Percentiles rank a stretch among this genome's conserved stretches.
Evolutionary conservation across 179 eudicot species (phyloP).

Genomic region (Spergularia azorica): DNA sequence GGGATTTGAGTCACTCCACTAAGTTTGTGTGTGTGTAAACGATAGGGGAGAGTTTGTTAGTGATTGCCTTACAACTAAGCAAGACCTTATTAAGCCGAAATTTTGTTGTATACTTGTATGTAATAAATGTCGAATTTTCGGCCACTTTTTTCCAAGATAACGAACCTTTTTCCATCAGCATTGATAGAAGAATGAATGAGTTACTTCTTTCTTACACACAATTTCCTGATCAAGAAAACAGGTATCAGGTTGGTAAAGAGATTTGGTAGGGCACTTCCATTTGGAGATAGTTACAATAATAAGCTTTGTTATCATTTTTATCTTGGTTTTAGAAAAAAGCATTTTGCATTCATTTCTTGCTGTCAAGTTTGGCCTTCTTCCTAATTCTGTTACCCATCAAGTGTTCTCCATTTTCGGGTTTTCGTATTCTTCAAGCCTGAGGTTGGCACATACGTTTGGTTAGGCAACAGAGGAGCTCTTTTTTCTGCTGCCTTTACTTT

Average conservation of each 20-base stretch:
- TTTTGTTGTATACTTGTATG: too few species aligned
- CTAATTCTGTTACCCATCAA: slow-evolving; percentile 15
- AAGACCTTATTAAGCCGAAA: background rate
- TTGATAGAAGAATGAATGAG: background rate
- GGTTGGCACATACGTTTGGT: background rate
- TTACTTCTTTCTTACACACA: background rate
- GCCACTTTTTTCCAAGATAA: background rate
- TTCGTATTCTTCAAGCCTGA: background rate
- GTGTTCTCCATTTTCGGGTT: background rate
- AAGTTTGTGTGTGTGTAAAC: background rate
- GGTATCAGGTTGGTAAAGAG: background rate
- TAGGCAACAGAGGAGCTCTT: background rate
- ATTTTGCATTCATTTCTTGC: background rate
- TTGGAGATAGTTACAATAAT: background rate
- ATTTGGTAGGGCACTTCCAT: slow-evolving; percentile 6
- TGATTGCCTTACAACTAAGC: background rate
- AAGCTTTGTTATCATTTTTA: background rate
- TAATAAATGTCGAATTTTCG: background rate
- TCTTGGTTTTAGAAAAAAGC: background rate
- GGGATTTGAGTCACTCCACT: slow-evolving; percentile 32
- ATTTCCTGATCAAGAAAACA: slow-evolving; percentile 10
- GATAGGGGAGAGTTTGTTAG: background rate
- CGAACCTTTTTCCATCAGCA: slow-evolving; percentile 5
- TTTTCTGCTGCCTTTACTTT: too few species aligned
- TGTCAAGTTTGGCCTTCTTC: background rate